Base-by-base conservation (phyloP, 306 rosid species). In the Cucurbita argyrosperma region DNA sequence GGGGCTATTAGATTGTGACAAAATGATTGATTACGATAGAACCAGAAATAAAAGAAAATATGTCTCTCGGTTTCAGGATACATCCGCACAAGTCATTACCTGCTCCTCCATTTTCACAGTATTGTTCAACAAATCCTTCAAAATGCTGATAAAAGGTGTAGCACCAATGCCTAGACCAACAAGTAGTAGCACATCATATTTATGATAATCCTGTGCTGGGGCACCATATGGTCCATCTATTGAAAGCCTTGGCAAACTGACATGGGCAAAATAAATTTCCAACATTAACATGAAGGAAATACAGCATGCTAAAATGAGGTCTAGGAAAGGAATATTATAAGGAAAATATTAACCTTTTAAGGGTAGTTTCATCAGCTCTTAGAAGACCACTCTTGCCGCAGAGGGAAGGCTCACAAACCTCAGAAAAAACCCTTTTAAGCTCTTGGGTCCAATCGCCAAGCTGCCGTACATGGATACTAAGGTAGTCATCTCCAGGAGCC, bases 181-280 rank as follows among this genome's bases (percentile, higher is more conserved):
- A 21, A 95, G 96, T 59, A 95, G 74, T 84, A 95, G 78, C 71
- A 95, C 99, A 71, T 95, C 97, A 76, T 95, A 95, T 60, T 95
- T 95, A 63, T 71, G 66, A 70, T 91, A 95, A 67, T 95, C 97
- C 78, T 95, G 97, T 74, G 99, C 99, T 3, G 99, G 93, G 9
- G 99, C 99, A 67, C 99, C 97, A 53, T 95, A 95, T 80, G 99
- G 97, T 58, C 99, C 99, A 64, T 95, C 99, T 74, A 95, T 91
- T 81, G 85, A 84, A 50, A 95, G 87, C 91, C 90, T 95, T 3
- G 99, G 99, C 82, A 95, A 80, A 83, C 97, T 95, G 86, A 77
- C 67, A 66, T 78, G 38, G 73, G 77, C 74, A 59, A 38, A 77
- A 66, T 39, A 35, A 43, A 12, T 11, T 14, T 45, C 72, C 54